Base-by-base conservation (phyloP, 257 asterid genomes). In the Paraleonurus japonicus region DNA sequence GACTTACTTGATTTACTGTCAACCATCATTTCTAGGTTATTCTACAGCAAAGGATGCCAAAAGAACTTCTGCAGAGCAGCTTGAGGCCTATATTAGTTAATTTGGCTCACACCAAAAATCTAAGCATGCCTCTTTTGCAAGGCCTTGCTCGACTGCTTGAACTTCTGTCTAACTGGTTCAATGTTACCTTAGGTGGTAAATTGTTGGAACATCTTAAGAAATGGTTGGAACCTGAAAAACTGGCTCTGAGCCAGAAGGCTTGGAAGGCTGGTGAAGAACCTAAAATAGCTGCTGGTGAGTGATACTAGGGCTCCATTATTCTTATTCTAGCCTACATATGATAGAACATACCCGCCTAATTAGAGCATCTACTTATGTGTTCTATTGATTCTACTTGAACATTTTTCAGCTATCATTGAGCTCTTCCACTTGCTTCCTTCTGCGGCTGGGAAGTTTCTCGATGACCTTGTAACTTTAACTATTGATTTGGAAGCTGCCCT, bases 251-350 rank as follows among this genome's bases (percentile, higher is more conserved):
- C 74, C 99, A 89, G 85, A 95, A 95, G 84, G 78, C 97, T n/a
- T 95, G 99, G 99, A 95, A 95, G 86, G 91, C 99, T 83, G 99
- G 99, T 27, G 99, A 95, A 85, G 99, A 95, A 76, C 99, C 99
- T 57, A 95, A 95, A 85, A 89, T 95, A 76, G 99, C 99, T 75
- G 94, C 99, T 81, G 99, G 99, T 92, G 80, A 79, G 88, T 85
- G 59, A 32, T 79, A 57, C 60, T 16, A 41, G 37, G 63, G 65
- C 66, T 70, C 57, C 69, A 66, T 48, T 61, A 65, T 48, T 45
- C 64, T 72, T 74, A 64, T 64, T 26, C 54, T 71, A 67, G 70
- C 53, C 10, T 71, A 22, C 70, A 70, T 68, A 53, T 35, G 32
- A 33, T 55, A 28, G 65, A 33, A 7, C 24, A 55, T 3, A 30